These are phyloP conservation scores for Podospora australis DNA, from an alignment of 495 filamentous ascomycete genomes.

Conservation along the genomic window DNA sequence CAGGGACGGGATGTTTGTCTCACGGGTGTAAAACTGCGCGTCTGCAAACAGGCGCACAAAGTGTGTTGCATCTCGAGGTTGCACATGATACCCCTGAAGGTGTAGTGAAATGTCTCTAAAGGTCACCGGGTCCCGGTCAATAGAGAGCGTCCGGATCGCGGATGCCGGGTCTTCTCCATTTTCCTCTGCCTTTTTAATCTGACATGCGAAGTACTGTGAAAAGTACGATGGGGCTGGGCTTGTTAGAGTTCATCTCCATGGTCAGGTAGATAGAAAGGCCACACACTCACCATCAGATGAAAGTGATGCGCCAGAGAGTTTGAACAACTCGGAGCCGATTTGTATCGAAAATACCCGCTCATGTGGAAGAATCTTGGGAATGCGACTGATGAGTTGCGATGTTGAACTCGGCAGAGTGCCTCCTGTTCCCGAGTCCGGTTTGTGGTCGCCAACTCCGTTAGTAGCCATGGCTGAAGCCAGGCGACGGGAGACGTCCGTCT, in stretches of 20 bases:
- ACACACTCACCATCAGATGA: slow-evolving; percentile 82
- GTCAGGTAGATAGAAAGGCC: slow-evolving; percentile 2
- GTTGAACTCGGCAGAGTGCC: background rate
- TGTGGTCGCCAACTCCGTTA: background rate
- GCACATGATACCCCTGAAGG: slow-evolving; percentile 88
- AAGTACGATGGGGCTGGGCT: slow-evolving; percentile 89
- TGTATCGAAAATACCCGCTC: slow-evolving; percentile 85
- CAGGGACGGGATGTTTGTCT: slow-evolving; percentile 15
- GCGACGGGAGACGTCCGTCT: no score
- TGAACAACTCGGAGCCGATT: slow-evolving; percentile 86
- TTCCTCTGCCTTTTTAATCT: slow-evolving; percentile 58
- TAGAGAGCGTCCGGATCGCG: slow-evolving; percentile 69
- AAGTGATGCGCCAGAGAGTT: slow-evolving; percentile 88
- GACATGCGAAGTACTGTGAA: slow-evolving; percentile 85
- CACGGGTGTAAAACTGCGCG: slow-evolving; percentile 89
- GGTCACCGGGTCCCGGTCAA: slow-evolving; percentile 87
- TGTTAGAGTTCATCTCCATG: slow-evolving; percentile 10
- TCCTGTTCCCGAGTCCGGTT: no score
- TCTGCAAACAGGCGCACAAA: slow-evolving; percentile 92
- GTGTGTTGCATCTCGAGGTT: slow-evolving; percentile 73
- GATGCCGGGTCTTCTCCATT: slow-evolving; percentile 45
- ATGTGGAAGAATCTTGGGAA: slow-evolving; percentile 55
- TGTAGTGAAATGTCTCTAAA: slow-evolving; percentile 87
- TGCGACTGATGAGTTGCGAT: slow-evolving; percentile 31
- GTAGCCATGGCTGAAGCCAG: background rate